Conservation (phyloP, 2,329 filamentous ascomycete genomes). For the Arthrobotrys sphaeroides region DNA sequence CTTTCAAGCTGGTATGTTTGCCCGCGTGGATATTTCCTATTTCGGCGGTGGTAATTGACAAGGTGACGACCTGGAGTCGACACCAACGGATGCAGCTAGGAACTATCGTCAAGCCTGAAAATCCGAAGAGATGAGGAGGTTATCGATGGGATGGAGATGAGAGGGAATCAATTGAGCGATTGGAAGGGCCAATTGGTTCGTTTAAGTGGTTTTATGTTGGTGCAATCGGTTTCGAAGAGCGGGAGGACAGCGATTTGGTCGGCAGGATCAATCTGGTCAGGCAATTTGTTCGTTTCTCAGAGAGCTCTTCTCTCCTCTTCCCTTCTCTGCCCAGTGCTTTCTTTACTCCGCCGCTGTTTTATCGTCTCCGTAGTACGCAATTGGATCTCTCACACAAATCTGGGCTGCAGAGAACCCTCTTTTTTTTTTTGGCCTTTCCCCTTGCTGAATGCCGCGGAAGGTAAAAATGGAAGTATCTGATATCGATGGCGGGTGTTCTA, state of each 20-base stretch:
- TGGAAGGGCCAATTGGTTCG: constrained; percentile 4
- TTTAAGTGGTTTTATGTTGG: constrained; percentile 15
- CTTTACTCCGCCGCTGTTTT: no score
- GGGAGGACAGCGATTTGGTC: constrained; percentile 6
- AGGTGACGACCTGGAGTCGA: background rate
- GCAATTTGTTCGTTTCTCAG: constrained; percentile 1
- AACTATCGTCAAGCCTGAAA: background rate
- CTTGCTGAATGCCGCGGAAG: background rate
- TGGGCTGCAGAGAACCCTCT: constrained; percentile 41
- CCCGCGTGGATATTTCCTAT: background rate
- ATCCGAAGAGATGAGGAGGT: background rate
- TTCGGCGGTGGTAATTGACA: constrained; percentile 4
- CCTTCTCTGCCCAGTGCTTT: background rate
- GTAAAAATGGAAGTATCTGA: constrained; percentile 8
- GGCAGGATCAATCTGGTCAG: background rate
- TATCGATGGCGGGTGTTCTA: constrained; percentile 9
- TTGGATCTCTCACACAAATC: constrained; percentile 52
- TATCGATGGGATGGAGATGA: constrained; percentile 11
- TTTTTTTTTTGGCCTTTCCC: background rate
- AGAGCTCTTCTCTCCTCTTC: constrained; percentile 9
- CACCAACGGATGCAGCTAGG: background rate
- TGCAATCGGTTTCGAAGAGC: background rate
- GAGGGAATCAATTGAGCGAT: background rate
- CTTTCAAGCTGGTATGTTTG: background rate
- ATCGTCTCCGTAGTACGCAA: constrained; percentile 29